Conservation (phyloP, 1,284 basidiomycete species). For the Austropuccinia psidii region DNA sequence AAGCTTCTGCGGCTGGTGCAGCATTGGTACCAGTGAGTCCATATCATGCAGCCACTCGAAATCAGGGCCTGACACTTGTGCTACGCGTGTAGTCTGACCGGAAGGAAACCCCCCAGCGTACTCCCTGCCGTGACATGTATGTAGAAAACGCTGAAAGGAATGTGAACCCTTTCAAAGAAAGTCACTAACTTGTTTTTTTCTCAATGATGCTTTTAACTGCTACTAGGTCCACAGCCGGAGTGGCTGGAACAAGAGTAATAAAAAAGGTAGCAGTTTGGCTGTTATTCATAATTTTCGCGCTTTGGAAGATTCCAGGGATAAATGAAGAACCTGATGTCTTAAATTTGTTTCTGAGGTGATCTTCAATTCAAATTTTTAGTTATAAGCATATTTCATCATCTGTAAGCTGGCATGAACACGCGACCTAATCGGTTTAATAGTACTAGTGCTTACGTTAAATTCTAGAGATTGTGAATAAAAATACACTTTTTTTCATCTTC, state of each 20-base stretch:
- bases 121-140: constrained; percentile 28
- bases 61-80: neutral
- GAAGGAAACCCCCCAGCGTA: constrained; percentile 13
- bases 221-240: constrained; percentile 30
- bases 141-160: neutral
- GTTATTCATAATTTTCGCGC: no score
- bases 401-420: no score
- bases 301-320: no score
- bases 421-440: no score
- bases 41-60: neutral
- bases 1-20: constrained; percentile 37
- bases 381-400: no score
- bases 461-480: no score
- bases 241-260: constrained; percentile 15
- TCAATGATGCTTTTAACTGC: neutral
- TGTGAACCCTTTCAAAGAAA: neutral
- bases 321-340: no score
- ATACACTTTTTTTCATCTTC: no score
- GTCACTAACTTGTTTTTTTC: neutral
- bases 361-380: no score
- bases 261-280: no score
- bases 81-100: constrained; percentile 1
- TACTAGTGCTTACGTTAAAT: no score
- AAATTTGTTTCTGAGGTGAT: no score
- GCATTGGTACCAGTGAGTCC: constrained; percentile 31